These are phyloP conservation scores for Oehlia diaphana DNA, from an alignment of 192 early-diverging fungal genomes.

Conservation along the genomic window DNA sequence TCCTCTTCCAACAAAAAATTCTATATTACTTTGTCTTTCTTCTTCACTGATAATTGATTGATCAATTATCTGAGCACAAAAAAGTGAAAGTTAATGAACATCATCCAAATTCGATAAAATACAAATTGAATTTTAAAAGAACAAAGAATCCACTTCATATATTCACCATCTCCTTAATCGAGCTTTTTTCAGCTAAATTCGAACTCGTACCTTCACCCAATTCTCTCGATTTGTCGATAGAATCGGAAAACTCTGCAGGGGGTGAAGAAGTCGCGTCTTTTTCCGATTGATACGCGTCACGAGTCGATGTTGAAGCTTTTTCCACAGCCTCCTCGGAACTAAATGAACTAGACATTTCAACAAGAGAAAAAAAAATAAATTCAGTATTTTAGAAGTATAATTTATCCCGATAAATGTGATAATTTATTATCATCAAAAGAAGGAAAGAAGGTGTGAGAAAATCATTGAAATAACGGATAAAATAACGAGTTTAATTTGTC, in stretches of 20 bases:
- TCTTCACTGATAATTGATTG: conserved; percentile 48
- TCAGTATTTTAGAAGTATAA: not conserved
- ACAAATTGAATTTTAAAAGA: not conserved
- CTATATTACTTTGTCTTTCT: conserved; percentile 49
- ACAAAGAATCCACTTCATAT: not conserved
- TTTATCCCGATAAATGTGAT: not conserved
- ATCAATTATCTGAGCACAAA: conserved; percentile 38
- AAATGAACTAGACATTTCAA: not conserved
- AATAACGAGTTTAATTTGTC: not conserved
- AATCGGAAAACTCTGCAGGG: not conserved
- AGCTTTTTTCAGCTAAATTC: not conserved
- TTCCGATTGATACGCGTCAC: conserved; percentile 11
- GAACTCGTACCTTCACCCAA: not conserved
- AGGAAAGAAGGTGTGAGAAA: not conserved
- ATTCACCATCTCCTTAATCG: not conserved
- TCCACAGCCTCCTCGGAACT: not conserved
- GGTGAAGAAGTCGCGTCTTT: conserved; percentile 7
- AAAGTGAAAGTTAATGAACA: not conserved
- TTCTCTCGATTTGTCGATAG: not conserved
- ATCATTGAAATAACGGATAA: not conserved
- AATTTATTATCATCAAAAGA: not conserved
- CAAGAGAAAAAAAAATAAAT: not conserved
- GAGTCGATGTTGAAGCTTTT: not conserved
- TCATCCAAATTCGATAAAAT: not conserved
- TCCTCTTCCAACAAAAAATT: conserved; percentile 70